phyloP scores from a whole-genome alignment of 495 filamentous ascomycete species.

The Aspergillus mulundensis region DNA sequence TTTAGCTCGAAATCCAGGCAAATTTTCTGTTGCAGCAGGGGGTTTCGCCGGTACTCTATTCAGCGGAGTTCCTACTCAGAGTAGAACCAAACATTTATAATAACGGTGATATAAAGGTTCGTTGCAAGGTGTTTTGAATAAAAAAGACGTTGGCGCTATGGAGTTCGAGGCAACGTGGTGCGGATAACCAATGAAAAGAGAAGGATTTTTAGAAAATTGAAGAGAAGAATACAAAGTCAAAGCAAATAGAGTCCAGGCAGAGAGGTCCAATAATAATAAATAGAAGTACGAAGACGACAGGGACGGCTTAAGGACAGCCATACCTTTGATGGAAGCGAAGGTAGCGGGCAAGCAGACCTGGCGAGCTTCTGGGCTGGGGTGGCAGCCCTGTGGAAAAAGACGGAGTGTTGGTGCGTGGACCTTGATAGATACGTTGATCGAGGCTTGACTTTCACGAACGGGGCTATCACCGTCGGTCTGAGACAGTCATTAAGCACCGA shows the following conservation, averaged over 20 bases:
- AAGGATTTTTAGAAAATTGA: neutral
- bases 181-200: slow-evolving; percentile 1
- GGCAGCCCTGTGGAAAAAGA: slow-evolving; percentile 15
- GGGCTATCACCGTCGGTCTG: neutral
- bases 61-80: slow-evolving; percentile 7
- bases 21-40: neutral
- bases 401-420: slow-evolving; percentile 5
- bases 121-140: slow-evolving; percentile 10
- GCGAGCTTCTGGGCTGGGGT: slow-evolving; percentile 5
- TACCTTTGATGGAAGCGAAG: slow-evolving; percentile 11
- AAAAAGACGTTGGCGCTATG: slow-evolving; percentile 7
- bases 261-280: slow-evolving; percentile 9
- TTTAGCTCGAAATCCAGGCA: slow-evolving; percentile 1
- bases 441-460: slow-evolving; percentile 5
- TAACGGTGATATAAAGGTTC: slow-evolving; percentile 11
- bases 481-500: neutral
- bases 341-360: slow-evolving; percentile 16
- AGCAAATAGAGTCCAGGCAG: neutral
- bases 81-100: slow-evolving; percentile 2
- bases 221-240: neutral
- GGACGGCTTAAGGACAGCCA: neutral
- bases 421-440: slow-evolving; percentile 2
- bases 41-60: slow-evolving; percentile 3
- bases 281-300: slow-evolving; percentile 2
- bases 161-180: slow-evolving; percentile 2